phyloP scores from a whole-genome alignment of 2,329 filamentous ascomycete species.

The Lasiodiplodia hormozganensis region DNA sequence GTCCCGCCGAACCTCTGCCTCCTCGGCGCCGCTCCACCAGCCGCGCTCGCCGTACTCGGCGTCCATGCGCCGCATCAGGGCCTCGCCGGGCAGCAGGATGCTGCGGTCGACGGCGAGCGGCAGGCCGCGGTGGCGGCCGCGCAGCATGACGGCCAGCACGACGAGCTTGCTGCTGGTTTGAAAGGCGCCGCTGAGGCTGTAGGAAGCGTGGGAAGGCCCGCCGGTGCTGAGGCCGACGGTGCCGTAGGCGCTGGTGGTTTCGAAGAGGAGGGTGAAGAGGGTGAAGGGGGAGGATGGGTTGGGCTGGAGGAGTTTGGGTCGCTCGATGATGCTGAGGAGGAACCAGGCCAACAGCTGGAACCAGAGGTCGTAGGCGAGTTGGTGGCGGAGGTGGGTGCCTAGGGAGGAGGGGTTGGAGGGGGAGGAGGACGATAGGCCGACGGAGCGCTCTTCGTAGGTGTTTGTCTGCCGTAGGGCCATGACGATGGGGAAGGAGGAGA shows the following conservation, averaged over 20 bases:
- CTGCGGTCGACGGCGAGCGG: constrained; percentile 43
- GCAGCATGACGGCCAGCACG: constrained; percentile 63
- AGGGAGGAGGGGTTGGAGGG: constrained; percentile 24
- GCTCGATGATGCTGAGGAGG: constrained; percentile 67
- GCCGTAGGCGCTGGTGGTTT: constrained; percentile 65
- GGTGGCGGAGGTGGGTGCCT: constrained; percentile 65
- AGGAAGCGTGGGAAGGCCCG: constrained; percentile 57
- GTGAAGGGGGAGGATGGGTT: constrained; percentile 37
- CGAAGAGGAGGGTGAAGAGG: constrained; percentile 55
- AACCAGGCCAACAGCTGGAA: constrained; percentile 68
- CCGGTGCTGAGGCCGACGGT: constrained; percentile 68
- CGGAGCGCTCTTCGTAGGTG: constrained; percentile 72
- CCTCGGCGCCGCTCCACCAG: constrained; percentile 28
- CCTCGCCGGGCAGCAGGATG: constrained; percentile 42
- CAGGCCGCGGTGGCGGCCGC: constrained; percentile 40
- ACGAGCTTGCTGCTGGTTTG: constrained; percentile 64
- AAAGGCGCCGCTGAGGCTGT: constrained; percentile 63
- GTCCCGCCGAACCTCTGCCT: constrained; percentile 31
- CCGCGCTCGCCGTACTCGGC: constrained; percentile 35
- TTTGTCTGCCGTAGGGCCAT: constrained; percentile 73
- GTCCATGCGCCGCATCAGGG: constrained; percentile 45
- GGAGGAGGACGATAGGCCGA: constrained; percentile 56
- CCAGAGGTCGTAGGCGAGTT: constrained; percentile 73
- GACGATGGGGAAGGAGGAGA: constrained; percentile 68
- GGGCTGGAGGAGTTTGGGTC: constrained; percentile 53